Evolutionary conservation across 805 yeast genomes (phyloP), one percentile per base, ranked within the genome.

Genomic region (Metschnikowia kunwiensis): DNA sequence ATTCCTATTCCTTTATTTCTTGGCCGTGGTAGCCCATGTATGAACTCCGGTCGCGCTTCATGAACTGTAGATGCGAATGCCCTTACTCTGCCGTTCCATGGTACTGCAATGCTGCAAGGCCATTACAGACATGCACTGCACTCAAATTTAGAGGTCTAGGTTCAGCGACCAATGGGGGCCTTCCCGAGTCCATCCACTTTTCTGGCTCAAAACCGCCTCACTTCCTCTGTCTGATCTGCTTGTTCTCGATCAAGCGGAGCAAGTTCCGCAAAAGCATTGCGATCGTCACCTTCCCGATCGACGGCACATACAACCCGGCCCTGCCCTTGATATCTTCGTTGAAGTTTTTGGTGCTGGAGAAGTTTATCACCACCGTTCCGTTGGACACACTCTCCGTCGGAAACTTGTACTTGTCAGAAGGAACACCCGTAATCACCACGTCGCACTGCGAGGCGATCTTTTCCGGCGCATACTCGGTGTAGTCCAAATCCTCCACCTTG

Each of bases 401-500:
- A 62, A 91, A 88, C 63, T 87, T 88, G 68, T 91, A 93, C 26
- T 56, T 51, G 20, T 82, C 77, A 2, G 85, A 73, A 4, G 98
- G 98, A 6, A 93, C 98, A 35, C 98, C 98, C 2, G 98, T 93
- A 47, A 93, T 85, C 36, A 93, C 78, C 13, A 93, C 96, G 58
- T 93, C 98, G 9, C 96, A 86, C 29, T 67, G 72, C 21, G 74
- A 70, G 2, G 91, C 82, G 18, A 83, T 76, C 37, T 79, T 75
- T 48, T 82, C 78, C 21, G 89, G 59, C 1, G 81, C 64, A 26
- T 57, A 43, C 32, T 69, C 66, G 3, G 63, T 61, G 40, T 80
- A 84, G 34, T 75, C 74, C 44, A 65, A 53, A 27, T 66, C 72
- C 18, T 61, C 58, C 10, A 88, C 96, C 45, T 81, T 82, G 60